Evolutionary conservation across 2,329 filamentous ascomycete genomes (phyloP), one percentile per base, ranked within the genome.

Genomic region (Calonectria multiphialidica): DNA sequence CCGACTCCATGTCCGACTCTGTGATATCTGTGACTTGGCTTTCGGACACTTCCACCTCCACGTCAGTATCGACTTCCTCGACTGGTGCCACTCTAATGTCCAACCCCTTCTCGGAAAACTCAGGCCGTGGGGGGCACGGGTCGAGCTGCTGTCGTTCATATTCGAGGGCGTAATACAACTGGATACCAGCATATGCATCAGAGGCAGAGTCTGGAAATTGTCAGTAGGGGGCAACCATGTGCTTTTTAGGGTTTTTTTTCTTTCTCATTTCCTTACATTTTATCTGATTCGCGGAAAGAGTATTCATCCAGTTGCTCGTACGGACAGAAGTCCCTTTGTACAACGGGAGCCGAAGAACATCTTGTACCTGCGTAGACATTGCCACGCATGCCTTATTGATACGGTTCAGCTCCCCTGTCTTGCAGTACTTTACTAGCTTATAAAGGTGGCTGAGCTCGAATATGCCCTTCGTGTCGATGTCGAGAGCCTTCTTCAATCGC

Each of bases 361-460:
- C 90, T 74, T 93, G 82, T 0, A 95, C 93, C 80, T 96, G 94
- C 0, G 83, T 86, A 1, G 93, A 91, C 61, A 98, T 84, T 2
- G 89, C 87, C 12, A 96, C 92, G 7, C 91, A 84, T 63, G 81
- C 87, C 79, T 91, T 94, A 82, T 94, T 93, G 79, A 96, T 90
- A 18, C 88, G 81, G 3, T 86, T 81, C 5, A 86, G 88, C 44
- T 90, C 84, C 7, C 85, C 84, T 66, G 82, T 82, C 28, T 85
- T 83, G 0, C 90, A 91, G 80, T 91, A 93, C 72, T 92, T 95
- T 74, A 98, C 90, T 13, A 98, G 85, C 75, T 91, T 94, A 83
- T 96, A 93, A 28, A 98, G 84, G 80, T 98, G 93, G 81, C 94
- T 96, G 9, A 98, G 87, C 83, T 98, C 96, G 72, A 98, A 90